Base-by-base conservation (phyloP, 75 land plant genomes). In the Selaginella moellendorffii region DNA sequence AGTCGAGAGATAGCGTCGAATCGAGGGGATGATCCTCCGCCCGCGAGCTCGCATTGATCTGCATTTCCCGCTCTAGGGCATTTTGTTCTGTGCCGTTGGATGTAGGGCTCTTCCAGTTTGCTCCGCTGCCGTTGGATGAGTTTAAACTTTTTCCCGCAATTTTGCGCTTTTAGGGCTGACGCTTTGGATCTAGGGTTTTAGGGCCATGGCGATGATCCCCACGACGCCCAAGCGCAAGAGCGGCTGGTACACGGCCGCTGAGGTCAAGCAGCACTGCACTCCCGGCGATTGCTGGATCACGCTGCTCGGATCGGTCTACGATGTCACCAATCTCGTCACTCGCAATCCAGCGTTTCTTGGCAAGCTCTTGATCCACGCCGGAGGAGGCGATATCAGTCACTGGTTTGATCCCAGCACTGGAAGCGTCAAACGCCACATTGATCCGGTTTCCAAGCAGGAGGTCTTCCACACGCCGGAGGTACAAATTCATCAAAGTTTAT, bases 341-440 rank as follows among this genome's bases (percentile, higher is more conserved):
- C 8, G 24, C 19, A 29, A 72, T 27, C 74, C 74, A 1, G 52
- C 54, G 1, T 1, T 52, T 36, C 74, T 72, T n/a, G 30, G 36
- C 9, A 54, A 67, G 72, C 71, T 69, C 2, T 26, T 73, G 25
- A 27, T 73, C 24, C 22, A 28, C 30, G 54, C 54, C n/a, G 67
- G 72, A 14, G 77, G 77, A 23, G 64, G 54, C 29, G 77, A 74
- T 63, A 69, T 74, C 22, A 74, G 77, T 24, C 72, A 74, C 53
- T 74, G 77, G 77, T 74, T 74, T 28, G 77, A 74, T 31, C 72
- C 72, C 1, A 23, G 62, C n/a, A 69, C 77, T 21, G 51, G 27
- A 10, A 52, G 58, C 31, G 36, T 65, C 26, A 29, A 30, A 19
- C 24, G 63, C 12, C 24, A 27, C 46, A 71, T 69, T 22, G 59